A percentile compares a stretch with the other conserved stretches of the same genome.
phyloP scores from a whole-genome alignment of 352 stramenopile genomes.

The Pythium phragmitis region DNA sequence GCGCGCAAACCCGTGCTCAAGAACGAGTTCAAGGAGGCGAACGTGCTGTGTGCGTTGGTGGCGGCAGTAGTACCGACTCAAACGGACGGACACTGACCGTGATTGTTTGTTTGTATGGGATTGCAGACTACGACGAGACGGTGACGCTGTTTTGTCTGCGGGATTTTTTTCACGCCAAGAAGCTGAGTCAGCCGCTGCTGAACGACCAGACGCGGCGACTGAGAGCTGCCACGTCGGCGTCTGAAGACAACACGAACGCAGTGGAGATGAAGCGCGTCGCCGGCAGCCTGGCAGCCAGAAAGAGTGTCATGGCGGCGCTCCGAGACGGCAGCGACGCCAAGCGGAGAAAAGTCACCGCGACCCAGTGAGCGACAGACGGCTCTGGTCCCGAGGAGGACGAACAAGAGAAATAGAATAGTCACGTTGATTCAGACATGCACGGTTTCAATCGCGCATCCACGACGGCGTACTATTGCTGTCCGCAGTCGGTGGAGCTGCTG shows the following conservation, averaged over 20 bases:
- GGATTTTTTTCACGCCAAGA: constrained; percentile 74
- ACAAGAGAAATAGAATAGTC: neutral
- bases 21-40: constrained; percentile 78
- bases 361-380: neutral
- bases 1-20: constrained; percentile 59
- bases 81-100: neutral
- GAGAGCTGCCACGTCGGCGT: constrained; percentile 37
- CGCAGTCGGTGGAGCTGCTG: neutral
- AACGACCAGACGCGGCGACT: constrained; percentile 71
- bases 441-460: constrained; percentile 26
- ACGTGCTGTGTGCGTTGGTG: constrained; percentile 59
- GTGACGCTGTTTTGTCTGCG: constrained; percentile 73
- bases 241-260: constrained; percentile 4
- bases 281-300: constrained; percentile 35
- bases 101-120: constrained; percentile 16
- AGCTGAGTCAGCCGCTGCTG: constrained; percentile 67
- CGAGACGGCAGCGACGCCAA: constrained; percentile 2
- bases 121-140: constrained; percentile 72
- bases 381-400: neutral
- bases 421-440: neutral
- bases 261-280: constrained; percentile 33
- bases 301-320: constrained; percentile 41
- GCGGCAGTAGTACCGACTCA: neutral
- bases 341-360: constrained; percentile 20
- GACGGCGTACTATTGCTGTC: constrained; percentile 13